Evolutionary conservation across 1,284 basidiomycete species (phyloP), one percentile per base, ranked within the genome.

Genomic region (Pseudozyma sp.): DNA sequence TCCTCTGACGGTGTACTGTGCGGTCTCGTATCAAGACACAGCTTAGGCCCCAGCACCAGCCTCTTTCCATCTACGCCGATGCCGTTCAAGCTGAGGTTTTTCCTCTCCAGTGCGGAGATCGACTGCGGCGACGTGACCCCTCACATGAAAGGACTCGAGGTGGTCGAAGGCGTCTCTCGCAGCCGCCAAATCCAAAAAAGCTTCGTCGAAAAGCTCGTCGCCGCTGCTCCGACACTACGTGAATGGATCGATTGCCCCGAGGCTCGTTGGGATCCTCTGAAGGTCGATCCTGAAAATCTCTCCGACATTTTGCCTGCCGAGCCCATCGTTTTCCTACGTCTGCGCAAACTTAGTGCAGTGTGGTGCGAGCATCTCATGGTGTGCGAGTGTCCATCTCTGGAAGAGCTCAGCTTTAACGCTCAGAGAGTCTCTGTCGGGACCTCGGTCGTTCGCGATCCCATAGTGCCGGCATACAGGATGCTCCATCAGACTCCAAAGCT

Each of bases 321-420:
- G 7, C 40, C 60, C 13, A 39, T 55, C 16, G 42, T 62, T 11
- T 62, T 62, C 17, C 60, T 47, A 14, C 54, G 54, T 39, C 30
- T 62, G 29, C 46, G 40, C 34, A 50, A 45, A 47, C 47, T 62
- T 17, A 24, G 24, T 29, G 60, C 39, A 0, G 34, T 55, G 4
- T 62, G 53, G 60, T 31, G 24, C 13, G 60, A 62, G 48, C 53
- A 55, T 42, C 55, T 62, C 29, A 16, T 62, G 29, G 60, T 55
- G 13, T 54, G 53, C 53, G 35, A 45, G 13, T 62, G 54, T 10
- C 60, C 60, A 4, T 42, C 30, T 2, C 42, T 62, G 33, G 34
- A 43, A 5, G 60, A 62, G 29, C 52, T 52, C 1, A 35, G 54
- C 10, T 29, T 62, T 34, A 62, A 62, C 8, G 43, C 53, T 17